phyloP scores from a whole-genome alignment of 2,329 filamentous ascomycete species.

The Monosporascus sp. region DNA sequence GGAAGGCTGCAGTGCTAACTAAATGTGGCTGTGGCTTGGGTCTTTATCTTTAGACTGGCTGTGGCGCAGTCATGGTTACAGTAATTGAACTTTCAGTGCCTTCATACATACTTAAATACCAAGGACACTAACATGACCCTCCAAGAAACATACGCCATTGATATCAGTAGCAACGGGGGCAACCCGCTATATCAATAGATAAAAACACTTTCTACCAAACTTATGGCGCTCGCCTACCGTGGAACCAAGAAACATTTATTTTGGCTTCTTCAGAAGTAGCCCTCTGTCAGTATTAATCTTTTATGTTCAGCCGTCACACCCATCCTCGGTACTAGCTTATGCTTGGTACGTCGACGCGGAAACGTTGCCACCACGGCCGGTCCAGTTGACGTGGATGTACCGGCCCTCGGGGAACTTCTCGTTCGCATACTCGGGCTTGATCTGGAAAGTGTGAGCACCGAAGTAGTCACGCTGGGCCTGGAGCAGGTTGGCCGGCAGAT shows the following conservation, averaged over 20 bases:
- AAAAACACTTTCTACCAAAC: too few species aligned
- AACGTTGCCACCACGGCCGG: constrained; percentile 92
- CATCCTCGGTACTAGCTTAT: constrained; percentile 42
- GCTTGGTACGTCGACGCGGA: constrained; percentile 97
- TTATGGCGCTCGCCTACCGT: too few species aligned
- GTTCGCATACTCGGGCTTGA: constrained; percentile 75
- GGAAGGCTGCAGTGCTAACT: background rate
- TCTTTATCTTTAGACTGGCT: background rate
- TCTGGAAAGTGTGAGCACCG: constrained; percentile 83
- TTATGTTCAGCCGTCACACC: background rate
- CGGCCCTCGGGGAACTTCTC: constrained; percentile 78
- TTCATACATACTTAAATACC: too few species aligned
- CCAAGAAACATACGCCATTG: too few species aligned
- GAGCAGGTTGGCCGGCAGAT: constrained; percentile 95
- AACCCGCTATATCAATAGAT: too few species aligned
- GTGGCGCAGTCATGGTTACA: too few species aligned
- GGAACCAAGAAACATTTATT: background rate
- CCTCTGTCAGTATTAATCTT: background rate
- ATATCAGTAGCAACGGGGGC: too few species aligned
- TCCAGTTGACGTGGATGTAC: constrained; percentile 99
- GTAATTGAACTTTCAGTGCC: too few species aligned
- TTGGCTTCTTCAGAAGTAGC: background rate
- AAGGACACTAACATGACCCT: too few species aligned
- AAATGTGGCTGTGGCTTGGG: background rate
- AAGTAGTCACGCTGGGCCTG: constrained; percentile 99